Evolutionary conservation across 1,284 basidiomycete genomes (phyloP).

Genomic region (Somion occarium): DNA sequence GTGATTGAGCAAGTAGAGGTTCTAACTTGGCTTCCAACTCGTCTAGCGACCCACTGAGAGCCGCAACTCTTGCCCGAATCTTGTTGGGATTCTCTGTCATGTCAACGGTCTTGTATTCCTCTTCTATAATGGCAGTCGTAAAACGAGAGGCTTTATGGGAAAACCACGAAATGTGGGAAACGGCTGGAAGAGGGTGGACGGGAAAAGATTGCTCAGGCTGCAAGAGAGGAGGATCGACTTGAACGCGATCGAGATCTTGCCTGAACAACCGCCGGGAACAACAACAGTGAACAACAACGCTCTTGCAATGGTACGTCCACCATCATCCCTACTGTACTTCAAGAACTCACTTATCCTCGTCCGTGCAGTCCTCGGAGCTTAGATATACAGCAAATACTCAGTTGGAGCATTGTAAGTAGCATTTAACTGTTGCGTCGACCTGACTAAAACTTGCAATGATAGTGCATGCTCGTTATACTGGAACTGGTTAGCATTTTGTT

Average conservation of each 20-base stretch:
- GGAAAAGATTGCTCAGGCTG: too few species aligned
- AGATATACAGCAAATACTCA: constrained; percentile 94
- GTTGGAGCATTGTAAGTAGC: constrained; percentile 77
- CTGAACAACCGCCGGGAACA: too few species aligned
- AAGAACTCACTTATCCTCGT: too few species aligned
- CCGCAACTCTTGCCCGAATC: constrained; percentile 47
- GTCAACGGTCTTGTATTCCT: too few species aligned
- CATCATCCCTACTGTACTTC: not conserved
- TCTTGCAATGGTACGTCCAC: constrained; percentile 44
- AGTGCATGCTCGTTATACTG: constrained; percentile 97
- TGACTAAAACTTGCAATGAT: constrained; percentile 7
- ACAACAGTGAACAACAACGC: too few species aligned
- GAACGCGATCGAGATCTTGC: too few species aligned
- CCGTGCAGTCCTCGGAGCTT: constrained; percentile 73
- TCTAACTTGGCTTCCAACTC: constrained; percentile 61
- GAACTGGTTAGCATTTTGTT: constrained; percentile 61
- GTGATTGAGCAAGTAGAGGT: constrained; percentile 56
- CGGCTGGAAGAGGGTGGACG: too few species aligned
- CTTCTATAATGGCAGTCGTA: too few species aligned
- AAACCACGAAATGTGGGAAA: too few species aligned
- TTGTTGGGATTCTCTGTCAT: constrained; percentile 56
- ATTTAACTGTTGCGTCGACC: not conserved
- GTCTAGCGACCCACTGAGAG: constrained; percentile 53
- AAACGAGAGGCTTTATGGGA: too few species aligned
- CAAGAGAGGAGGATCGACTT: too few species aligned